phyloP scores from a whole-genome alignment of 2,329 filamentous ascomycete genomes.

The Hirsutella minnesotensis region DNA sequence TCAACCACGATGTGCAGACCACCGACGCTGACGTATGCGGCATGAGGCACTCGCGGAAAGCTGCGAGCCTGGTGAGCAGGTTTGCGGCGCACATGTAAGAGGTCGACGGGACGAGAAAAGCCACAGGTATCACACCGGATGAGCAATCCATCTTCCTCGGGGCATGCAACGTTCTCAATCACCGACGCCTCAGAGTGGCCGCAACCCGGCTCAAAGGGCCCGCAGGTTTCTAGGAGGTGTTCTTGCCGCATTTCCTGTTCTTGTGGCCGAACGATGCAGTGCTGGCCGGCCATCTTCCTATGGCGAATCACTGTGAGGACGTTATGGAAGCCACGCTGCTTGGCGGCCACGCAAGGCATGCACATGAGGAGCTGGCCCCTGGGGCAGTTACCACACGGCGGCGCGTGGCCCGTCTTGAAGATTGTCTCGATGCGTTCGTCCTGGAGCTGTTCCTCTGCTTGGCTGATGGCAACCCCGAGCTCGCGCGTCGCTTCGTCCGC shows the following conservation, averaged over 20 bases:
- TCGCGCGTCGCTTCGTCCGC: not conserved
- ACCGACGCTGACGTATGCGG: slow-evolving; percentile 2
- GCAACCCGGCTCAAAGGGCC: not conserved
- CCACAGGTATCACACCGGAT: not conserved
- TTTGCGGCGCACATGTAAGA: not conserved
- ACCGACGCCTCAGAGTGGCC: not conserved
- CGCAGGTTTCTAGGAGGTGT: not conserved
- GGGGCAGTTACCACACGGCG: not conserved
- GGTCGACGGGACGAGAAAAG: not conserved
- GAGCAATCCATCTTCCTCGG: not conserved
- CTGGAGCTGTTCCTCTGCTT: not conserved
- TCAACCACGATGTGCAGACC: slow-evolving; percentile 5
- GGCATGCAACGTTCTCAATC: not conserved
- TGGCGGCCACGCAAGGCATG: not conserved
- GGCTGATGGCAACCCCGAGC: not conserved
- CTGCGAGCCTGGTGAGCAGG: not conserved
- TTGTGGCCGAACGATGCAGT: not conserved
- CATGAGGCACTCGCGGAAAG: not conserved
- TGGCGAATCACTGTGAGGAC: not conserved
- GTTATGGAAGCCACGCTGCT: not conserved
- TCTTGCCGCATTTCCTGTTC: not conserved
- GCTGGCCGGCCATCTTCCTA: not conserved
- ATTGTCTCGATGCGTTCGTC: not conserved
- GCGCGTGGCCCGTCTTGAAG: not conserved
- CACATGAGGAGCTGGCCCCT: not conserved